Percentiles rank a stretch among this genome's conserved stretches.
These are phyloP conservation scores for Rhizophagus sp. DNA, from an alignment of 192 early-diverging fungal species.

Conservation along the genomic window DNA sequence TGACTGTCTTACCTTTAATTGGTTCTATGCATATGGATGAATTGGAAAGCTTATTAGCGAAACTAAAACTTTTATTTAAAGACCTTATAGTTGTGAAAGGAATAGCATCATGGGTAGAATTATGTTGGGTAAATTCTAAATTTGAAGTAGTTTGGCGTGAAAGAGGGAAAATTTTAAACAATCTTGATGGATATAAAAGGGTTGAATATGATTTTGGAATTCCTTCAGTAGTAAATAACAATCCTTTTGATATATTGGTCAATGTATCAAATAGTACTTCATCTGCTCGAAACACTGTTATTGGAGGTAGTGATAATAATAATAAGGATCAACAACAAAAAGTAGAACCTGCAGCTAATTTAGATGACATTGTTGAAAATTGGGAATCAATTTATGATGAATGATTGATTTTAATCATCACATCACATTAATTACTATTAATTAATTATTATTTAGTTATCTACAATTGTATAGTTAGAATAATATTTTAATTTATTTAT, in stretches of 20 bases:
- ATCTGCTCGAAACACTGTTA: not conserved
- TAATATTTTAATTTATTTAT: too few species aligned
- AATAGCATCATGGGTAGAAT: constrained; percentile 44
- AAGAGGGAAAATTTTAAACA: not conserved
- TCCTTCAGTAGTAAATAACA: not conserved
- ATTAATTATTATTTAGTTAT: too few species aligned
- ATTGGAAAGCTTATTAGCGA: constrained; percentile 47
- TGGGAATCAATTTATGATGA: constrained; percentile 29
- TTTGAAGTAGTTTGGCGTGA: constrained; percentile 48
- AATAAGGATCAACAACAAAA: not conserved
- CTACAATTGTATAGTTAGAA: too few species aligned
- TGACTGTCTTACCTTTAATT: constrained; percentile 43
- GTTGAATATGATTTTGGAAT: not conserved
- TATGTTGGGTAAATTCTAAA: constrained; percentile 60
- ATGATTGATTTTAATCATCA: not conserved
- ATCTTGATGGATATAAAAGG: not conserved
- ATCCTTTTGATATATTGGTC: constrained; percentile 6
- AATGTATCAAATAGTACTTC: not conserved
- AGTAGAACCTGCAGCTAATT: not conserved
- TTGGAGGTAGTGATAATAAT: not conserved
- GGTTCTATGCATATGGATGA: constrained; percentile 52
- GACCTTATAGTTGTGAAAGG: constrained; percentile 33
- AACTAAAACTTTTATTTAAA: constrained; percentile 44
- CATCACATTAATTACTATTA: too few species aligned
- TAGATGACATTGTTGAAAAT: constrained; percentile 20